These are phyloP conservation scores for Gelatoporia subvermispora DNA, from an alignment of 768 basidiomycete species.

Conservation along the genomic window DNA sequence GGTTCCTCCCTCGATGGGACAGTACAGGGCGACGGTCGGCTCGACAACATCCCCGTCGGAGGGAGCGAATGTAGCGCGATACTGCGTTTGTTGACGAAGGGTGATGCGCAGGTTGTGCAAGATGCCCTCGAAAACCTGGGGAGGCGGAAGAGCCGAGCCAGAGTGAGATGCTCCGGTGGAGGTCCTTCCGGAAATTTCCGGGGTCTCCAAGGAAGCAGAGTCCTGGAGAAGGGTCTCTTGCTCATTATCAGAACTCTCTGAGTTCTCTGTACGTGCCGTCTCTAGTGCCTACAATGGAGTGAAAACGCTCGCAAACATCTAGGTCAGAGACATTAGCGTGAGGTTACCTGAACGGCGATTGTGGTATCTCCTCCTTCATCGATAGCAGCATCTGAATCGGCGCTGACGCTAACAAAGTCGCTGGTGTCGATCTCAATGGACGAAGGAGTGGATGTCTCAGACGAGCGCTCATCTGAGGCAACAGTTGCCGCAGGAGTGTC, in stretches of 20 bases:
- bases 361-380: too few species aligned
- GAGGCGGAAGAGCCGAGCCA: constrained; percentile 51
- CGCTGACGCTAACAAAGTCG: too few species aligned
- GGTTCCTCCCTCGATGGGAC: constrained; percentile 85
- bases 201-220: constrained; percentile 49
- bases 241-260: constrained; percentile 7
- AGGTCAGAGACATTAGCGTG: too few species aligned
- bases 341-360: too few species aligned
- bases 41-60: constrained; percentile 54
- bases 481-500: too few species aligned
- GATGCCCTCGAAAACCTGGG: constrained; percentile 71
- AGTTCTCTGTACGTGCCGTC: too few species aligned
- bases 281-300: too few species aligned
- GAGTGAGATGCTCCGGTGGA: constrained; percentile 19
- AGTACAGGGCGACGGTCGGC: constrained; percentile 82
- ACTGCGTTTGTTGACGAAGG: constrained; percentile 78
- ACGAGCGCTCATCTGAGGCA: too few species aligned
- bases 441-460: too few species aligned
- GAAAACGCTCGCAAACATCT: too few species aligned
- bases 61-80: constrained; percentile 59
- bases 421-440: too few species aligned
- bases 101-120: constrained; percentile 72
- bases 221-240: constrained; percentile 37
- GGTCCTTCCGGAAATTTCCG: constrained; percentile 48
- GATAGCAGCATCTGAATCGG: too few species aligned